Evolutionary conservation across 495 filamentous ascomycete genomes (phyloP), one percentile per base, ranked within the genome.

Genomic region (Evernia prunastri): DNA sequence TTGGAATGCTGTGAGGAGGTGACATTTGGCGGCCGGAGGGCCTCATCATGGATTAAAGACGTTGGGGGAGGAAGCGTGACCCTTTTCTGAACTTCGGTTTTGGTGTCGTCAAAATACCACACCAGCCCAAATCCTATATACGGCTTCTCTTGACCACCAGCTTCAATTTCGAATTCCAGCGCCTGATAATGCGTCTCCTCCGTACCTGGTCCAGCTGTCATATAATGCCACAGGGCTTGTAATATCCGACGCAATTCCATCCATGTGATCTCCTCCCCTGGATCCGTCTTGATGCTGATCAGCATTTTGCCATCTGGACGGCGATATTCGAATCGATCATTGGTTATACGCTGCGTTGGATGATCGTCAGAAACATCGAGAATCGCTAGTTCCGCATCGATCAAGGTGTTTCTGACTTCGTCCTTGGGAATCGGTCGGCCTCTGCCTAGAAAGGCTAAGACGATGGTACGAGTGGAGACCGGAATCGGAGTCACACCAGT

Each of bases 321-420:
- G 25, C 25, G 60, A 35, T 56, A 63, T 25, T 56, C 51, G 42
- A 63, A 63, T 56, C 51, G 60, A 17, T 63, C 31, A 10, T 47
- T 18, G 27, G 39, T n/a, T 47, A 63, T 57, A 11, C 18, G 10
- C 31, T 63, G 9, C 17, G 37, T 29, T 23, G 51, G 25, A 35
- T 33, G 4, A 35, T 18, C 17, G 1, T 39, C 37, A 29, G 25
- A 20, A 12, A 25, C 7, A 9, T 47, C 39, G 13, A 0, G 0
- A 35, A 25, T 25, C 10, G 43, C 20, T 11, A 10, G 11, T 3
- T 47, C 9, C n/a, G 61, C 61, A 11, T 42, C 33, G 20, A 4
- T 1, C 31, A 63, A 45, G 5, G 53, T 58, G 25, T 45, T 18
- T 18, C 23, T 27, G n/a, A 57, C 29, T 56, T 63, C 61, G 25